Evolutionary conservation across 2,329 filamentous ascomycete species (phyloP).

Genomic region (Cyclaneusma minus): DNA sequence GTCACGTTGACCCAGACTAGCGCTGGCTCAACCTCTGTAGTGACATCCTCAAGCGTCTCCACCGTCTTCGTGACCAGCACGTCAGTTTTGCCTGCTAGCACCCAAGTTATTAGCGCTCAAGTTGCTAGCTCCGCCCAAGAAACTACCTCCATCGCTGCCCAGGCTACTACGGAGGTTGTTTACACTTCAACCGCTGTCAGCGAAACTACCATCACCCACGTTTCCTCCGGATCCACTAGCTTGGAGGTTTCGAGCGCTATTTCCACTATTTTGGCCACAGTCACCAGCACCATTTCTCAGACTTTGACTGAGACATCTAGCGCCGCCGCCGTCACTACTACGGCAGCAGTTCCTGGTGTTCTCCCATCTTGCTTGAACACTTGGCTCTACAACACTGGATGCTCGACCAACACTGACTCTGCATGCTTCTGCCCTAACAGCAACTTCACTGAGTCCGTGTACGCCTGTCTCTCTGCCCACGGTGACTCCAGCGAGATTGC

Average conservation of each 20-base stretch:
- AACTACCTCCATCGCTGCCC: not conserved
- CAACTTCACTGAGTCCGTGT: constrained; percentile 65
- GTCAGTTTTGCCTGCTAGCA: too few relatives aligned
- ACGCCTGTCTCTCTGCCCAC: constrained; percentile 67
- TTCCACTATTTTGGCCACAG: constrained; percentile 20
- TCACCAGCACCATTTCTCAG: constrained; percentile 14
- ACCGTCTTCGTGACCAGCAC: too few relatives aligned
- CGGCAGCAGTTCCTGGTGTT: too few relatives aligned
- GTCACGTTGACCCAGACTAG: too few relatives aligned
- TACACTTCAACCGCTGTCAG: constrained; percentile 3
- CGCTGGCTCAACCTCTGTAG: too few relatives aligned
- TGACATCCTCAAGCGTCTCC: too few relatives aligned
- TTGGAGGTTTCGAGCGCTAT: constrained; percentile 11
- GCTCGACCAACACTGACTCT: constrained; percentile 69
- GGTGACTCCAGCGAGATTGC: constrained; percentile 50
- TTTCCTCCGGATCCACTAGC: constrained; percentile 10
- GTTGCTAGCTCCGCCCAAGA: not conserved
- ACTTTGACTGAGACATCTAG: constrained; percentile 6
- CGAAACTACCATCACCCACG: constrained; percentile 6
- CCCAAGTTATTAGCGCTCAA: not conserved
- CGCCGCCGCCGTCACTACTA: constrained; percentile 9
- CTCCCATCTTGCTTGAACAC: constrained; percentile 87
- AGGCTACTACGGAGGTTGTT: constrained; percentile 1
- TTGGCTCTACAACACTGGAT: constrained; percentile 61
- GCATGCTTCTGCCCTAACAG: constrained; percentile 76